These are phyloP conservation scores for Asclepias syriaca DNA, from an alignment of 257 asterid genomes.

Conservation along the genomic window DNA sequence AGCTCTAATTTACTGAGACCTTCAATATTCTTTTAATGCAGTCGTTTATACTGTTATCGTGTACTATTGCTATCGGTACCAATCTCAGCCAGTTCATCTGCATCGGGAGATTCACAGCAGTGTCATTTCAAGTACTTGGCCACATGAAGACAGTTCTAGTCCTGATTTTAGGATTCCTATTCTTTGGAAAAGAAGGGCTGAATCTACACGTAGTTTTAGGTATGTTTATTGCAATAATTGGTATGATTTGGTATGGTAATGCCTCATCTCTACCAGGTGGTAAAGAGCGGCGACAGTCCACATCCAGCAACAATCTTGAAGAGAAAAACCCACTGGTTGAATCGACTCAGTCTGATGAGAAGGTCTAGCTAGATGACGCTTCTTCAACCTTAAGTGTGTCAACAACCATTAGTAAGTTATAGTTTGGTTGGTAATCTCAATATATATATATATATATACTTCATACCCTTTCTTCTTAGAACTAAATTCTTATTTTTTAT, in stretches of 20 bases:
- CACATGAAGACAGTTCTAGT: conserved; percentile 81
- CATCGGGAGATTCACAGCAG: conserved; percentile 89
- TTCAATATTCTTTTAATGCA: conserved; percentile 21
- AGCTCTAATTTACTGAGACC: background rate
- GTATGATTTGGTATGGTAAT: conserved; percentile 74
- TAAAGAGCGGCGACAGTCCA: conserved; percentile 37
- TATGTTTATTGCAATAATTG: conserved; percentile 54
- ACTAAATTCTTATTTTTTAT: background rate
- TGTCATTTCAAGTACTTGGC: conserved; percentile 76
- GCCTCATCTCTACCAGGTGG: conserved; percentile 69
- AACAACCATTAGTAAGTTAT: background rate
- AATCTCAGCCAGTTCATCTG: conserved; percentile 88
- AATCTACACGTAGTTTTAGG: conserved; percentile 62
- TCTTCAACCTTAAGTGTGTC: background rate
- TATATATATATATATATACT: background rate
- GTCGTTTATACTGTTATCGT: conserved; percentile 51
- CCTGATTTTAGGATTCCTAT: conserved; percentile 60
- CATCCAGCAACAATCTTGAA: conserved; percentile 26
- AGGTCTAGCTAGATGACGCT: conserved; percentile 27
- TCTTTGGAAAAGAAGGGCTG: conserved; percentile 70
- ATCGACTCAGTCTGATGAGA: conserved; percentile 34
- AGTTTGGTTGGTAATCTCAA: background rate
- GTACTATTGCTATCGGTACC: conserved; percentile 66
- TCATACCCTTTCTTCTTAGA: background rate
- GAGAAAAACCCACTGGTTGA: conserved; percentile 36